These are phyloP conservation scores for Cystofilobasidium capitatum DNA, from an alignment of 768 basidiomycete species.

Conservation along the genomic window DNA sequence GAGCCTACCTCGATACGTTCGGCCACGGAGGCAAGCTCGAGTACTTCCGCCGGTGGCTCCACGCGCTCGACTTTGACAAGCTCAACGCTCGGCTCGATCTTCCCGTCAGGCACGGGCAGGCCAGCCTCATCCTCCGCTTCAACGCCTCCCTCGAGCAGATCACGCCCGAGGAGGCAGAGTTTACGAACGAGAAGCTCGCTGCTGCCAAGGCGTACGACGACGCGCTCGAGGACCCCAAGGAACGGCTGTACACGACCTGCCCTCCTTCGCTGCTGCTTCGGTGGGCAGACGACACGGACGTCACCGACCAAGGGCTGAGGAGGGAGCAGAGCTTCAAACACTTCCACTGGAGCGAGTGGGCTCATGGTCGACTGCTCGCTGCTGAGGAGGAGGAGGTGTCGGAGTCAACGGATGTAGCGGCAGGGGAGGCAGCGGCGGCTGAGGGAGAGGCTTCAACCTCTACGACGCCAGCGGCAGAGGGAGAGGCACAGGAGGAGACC, in stretches of 20 bases:
- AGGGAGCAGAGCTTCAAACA: too few species aligned
- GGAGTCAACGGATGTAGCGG: not conserved
- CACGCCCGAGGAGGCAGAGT: not conserved
- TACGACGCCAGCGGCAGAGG: not conserved
- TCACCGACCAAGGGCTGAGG: too few species aligned
- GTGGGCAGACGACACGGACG: too few species aligned
- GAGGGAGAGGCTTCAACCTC: not conserved
- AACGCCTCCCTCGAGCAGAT: not conserved
- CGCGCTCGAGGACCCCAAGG: not conserved
- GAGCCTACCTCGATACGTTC: slow-evolving; percentile 5
- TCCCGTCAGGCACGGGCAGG: not conserved
- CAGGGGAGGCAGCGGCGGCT: not conserved
- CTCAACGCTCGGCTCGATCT: not conserved
- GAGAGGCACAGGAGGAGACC: not conserved
- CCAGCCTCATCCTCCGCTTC: not conserved
- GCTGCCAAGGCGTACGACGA: too few species aligned
- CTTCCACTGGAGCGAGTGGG: too few species aligned
- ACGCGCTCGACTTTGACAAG: slow-evolving; percentile 17
- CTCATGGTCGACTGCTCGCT: too few species aligned
- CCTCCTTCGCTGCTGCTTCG: too few species aligned
- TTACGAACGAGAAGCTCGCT: too few species aligned
- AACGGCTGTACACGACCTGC: too few species aligned
- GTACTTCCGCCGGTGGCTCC: slow-evolving; percentile 13
- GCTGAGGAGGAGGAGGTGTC: not conserved
- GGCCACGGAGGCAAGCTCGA: not conserved